phyloP scores from a whole-genome alignment of 164 flowering plant genomes.

The Vitis vinifera region ASM3070453v1 NC_081811.1:2153001-2153500 shows the following conservation, averaged over 20 bases:
- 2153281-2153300: constrained; percentile 56
- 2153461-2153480: background rate
- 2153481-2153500: background rate
- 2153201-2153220: constrained; percentile 57
- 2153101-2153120: constrained; percentile 78
- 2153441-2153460: too few species aligned
- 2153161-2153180: constrained; percentile 78
- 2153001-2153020: background rate
- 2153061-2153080: constrained; percentile 62
- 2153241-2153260: constrained; percentile 53
- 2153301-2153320: constrained; percentile 38
- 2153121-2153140: constrained; percentile 88
- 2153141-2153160: constrained; percentile 68
- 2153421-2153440: background rate
- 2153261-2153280: constrained; percentile 49
- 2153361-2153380: background rate
- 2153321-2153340: constrained; percentile 15
- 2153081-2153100: constrained; percentile 91
- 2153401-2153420: background rate
- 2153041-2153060: background rate
- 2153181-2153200: constrained; percentile 47
- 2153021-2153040: background rate
- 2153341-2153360: background rate
- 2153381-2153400: background rate
- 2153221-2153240: constrained; percentile 37